Evolutionary conservation across 2,329 filamentous ascomycete species (phyloP).

Genomic region (Colletotrichum camelliae): DNA sequence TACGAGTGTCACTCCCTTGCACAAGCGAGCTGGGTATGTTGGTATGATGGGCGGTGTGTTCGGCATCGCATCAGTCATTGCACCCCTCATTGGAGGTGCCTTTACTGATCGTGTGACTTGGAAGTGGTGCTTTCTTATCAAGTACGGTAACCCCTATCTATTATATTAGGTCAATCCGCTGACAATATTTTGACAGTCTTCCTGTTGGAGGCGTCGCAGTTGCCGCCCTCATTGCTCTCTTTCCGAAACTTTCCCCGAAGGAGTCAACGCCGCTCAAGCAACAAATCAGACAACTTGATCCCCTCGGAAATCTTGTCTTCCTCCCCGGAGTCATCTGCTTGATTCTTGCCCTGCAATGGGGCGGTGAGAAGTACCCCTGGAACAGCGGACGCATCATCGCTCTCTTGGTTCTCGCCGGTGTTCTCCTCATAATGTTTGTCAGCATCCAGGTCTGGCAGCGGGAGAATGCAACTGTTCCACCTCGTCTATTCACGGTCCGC

Average conservation of each 20-base stretch:
- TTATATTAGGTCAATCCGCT: background rate
- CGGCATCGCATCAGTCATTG: slow-evolving; percentile 45
- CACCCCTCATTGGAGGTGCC: slow-evolving; percentile 36
- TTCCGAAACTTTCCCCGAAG: background rate
- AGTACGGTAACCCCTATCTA: slow-evolving; percentile 24
- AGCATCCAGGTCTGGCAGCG: slow-evolving; percentile 44
- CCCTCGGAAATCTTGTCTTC: slow-evolving; percentile 52
- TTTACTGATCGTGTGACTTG: slow-evolving; percentile 38
- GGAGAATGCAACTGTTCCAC: slow-evolving; percentile 51
- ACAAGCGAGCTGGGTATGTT: slow-evolving; percentile 34
- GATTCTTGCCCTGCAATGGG: slow-evolving; percentile 62
- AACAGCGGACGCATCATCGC: slow-evolving; percentile 44
- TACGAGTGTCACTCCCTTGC: slow-evolving; percentile 43
- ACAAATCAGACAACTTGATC: slow-evolving; percentile 42
- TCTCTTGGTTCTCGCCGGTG: slow-evolving; percentile 30
- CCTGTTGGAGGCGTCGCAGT: background rate
- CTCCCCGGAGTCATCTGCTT: slow-evolving; percentile 57
- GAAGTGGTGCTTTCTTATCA: slow-evolving; percentile 47
- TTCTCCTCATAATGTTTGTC: slow-evolving; percentile 32
- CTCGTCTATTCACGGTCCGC: slow-evolving; percentile 49
- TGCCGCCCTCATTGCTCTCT: background rate
- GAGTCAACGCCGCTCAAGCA: slow-evolving; percentile 45
- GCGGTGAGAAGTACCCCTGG: slow-evolving; percentile 58
- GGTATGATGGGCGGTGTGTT: slow-evolving; percentile 47
- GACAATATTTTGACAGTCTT: background rate